Evolutionary conservation across 805 yeast species (phyloP), one percentile per base, ranked within the genome.

Genomic region (Cyberlindnera xylosilytica): DNA sequence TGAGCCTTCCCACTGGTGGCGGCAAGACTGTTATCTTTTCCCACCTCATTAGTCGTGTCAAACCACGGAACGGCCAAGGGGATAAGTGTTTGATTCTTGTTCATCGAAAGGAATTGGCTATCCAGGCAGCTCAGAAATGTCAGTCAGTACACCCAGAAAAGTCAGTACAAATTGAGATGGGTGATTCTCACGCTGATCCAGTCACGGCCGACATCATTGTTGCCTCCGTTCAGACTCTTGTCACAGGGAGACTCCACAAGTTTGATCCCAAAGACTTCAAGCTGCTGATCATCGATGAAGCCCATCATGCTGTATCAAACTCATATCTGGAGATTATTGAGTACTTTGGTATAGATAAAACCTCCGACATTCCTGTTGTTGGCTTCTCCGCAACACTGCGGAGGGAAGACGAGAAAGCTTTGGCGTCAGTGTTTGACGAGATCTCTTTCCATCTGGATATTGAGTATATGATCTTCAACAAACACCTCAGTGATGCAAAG

Each of bases 311-410:
- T 0, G 84, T 86, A 1, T 88, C 96, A 1, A 57, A 61, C 13
- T 71, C 89, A 1, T 91, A 90, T 66, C 34, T 63, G 15, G 69
- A 71, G 23, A 70, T 89, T 1, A 58, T 87, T 39, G 59, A 68
- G 4, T 70, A 86, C 54, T 87, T 90, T 53, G 52, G 51, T 0
- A 37, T 49, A 3, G 49, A 55, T 26, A 48, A 56, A 1, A 58
- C 66, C 1, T 65, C 78, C 43, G 63, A 64, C 0, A 69, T 82
- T 2, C 74, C 79, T 1, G 76, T 87, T 0, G 68, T 87, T 13
- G 97, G 98, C 2, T 87, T 91, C 51, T 83, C 95, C 12, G 98
- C 97, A 0, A 90, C 98, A 0, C 62, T 90, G 57, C 79, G 78
- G 52, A 64, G 98, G 43, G 76, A 77, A n/a, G 98, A 90, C 60